Evolutionary conservation across 176 grass and related monocot species (phyloP), one percentile per base, ranked within the genome.

Genomic region (Elaeis guineensis): DNA sequence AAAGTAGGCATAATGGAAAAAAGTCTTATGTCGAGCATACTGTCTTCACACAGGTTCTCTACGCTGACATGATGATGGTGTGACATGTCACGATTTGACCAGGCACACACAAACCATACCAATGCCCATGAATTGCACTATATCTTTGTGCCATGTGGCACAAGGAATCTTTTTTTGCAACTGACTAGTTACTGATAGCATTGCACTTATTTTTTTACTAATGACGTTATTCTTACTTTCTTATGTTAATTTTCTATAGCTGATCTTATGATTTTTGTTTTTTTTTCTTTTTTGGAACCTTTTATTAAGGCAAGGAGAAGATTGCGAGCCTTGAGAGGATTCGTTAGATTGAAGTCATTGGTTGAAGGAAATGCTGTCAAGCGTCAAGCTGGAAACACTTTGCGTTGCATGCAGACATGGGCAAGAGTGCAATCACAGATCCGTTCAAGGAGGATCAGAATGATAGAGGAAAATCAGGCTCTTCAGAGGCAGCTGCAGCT

Each of bases 351-450:
- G 75, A 87, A 77, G 86, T 66, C 65, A 50, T 61, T 95, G 25
- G 55, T 85, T 3, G 65, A 79, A 3, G 86, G 91, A 7, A 56
- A 74, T 59, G 50, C 78, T 56, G 72, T 78, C 2, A 90, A 21
- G 77, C 91, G 80, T 17, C 91, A 87, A 23, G 82, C 91, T 0
- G 26, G 70, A 50, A 80, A 71, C 7, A 70, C 86, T 1, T 44
- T 95, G 50, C 80, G 71, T 67, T 78, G 75, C 54, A 85, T 82
- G 83, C 91, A 95, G 54, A 61, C 58, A 19, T 32, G 90, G 80
- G 79, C 91, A 5, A 87, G 83, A 18, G 59, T 90, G 28, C 91
- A 90, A 61, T 87, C 83, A 0, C 91, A 95, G 74, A 71, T 90
- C 20, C 70, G 71, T 60, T 55, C 83, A 0, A 75, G 91, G 63